Conservation (phyloP, 2,329 filamentous ascomycete species). For the Thielaviopsis musarum region DNA sequence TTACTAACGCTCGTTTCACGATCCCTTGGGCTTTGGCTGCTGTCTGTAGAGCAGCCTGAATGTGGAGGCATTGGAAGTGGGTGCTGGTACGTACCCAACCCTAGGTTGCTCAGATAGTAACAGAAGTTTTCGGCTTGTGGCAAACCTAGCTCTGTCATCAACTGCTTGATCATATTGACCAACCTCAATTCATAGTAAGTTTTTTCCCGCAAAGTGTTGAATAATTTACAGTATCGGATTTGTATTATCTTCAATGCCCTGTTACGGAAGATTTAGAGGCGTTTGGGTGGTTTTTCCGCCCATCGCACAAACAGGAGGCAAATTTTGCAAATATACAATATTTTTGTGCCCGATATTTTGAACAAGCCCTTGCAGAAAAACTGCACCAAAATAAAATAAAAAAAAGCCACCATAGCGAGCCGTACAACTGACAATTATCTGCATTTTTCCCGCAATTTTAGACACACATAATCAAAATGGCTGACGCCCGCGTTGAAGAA, state of each 20-base stretch:
- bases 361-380: slow-evolving; percentile 5
- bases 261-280: not conserved
- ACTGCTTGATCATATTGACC: not conserved
- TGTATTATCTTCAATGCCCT: not conserved
- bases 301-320: slow-evolving; percentile 1
- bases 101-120: slow-evolving; percentile 9
- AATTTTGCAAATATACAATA: not conserved
- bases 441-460: not conserved
- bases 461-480: slow-evolving; percentile 44
- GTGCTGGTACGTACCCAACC: slow-evolving; percentile 5
- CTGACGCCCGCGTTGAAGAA: slow-evolving; percentile 96
- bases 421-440: not conserved
- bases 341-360: slow-evolving; percentile 2
- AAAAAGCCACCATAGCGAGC: not conserved
- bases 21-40: slow-evolving; percentile 1
- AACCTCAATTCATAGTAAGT: slow-evolving; percentile 1
- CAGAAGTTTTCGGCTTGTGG: slow-evolving; percentile 11
- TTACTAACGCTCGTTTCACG: not conserved
- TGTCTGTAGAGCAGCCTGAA: slow-evolving; percentile 7
- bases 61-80: slow-evolving; percentile 8
- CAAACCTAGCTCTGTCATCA: slow-evolving; percentile 11
- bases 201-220: not conserved
- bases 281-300: not conserved
- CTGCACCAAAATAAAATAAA: not conserved
- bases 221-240: not conserved